These are phyloP conservation scores for Quercus engelmannii DNA, from an alignment of 306 rosid species.

Conservation along the genomic window DNA sequence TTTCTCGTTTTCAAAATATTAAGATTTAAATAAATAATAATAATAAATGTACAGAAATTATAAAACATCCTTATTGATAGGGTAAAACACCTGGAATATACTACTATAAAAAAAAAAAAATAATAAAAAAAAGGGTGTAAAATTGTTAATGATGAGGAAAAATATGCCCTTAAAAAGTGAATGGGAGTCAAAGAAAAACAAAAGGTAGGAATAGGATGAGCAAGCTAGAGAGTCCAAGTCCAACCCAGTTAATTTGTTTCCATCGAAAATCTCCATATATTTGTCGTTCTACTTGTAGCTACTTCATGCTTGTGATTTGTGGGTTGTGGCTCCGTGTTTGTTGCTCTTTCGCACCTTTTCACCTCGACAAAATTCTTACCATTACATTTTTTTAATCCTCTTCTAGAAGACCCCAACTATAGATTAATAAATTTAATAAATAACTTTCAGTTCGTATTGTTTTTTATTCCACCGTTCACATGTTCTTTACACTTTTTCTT, in stretches of 20 bases:
- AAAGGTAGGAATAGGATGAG: slow-evolving; percentile 2
- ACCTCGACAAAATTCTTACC: not conserved
- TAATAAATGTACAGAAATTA: no score
- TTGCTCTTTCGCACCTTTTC: slow-evolving; percentile 18
- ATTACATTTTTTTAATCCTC: not conserved
- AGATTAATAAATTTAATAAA: no score
- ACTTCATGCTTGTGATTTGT: slow-evolving; percentile 13
- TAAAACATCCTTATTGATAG: no score
- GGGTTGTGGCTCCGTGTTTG: slow-evolving; percentile 37
- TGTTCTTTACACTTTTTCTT: no score
- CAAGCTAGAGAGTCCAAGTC: not conserved
- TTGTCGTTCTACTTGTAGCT: not conserved
- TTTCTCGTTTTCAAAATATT: no score
- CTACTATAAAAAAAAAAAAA: not conserved
- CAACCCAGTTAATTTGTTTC: slow-evolving; percentile 17
- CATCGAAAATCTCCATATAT: slow-evolving; percentile 14
- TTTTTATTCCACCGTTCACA: no score
- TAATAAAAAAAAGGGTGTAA: not conserved
- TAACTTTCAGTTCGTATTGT: no score
- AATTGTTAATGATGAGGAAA: not conserved
- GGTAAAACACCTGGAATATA: slow-evolving; percentile 3
- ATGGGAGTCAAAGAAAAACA: not conserved
- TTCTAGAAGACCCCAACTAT: no score
- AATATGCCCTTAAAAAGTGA: slow-evolving; percentile 6
- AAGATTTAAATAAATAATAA: no score